Evolutionary conservation across 805 yeast species (phyloP), one percentile per base, ranked within the genome.

Genomic region (Candida adriatica): DNA sequence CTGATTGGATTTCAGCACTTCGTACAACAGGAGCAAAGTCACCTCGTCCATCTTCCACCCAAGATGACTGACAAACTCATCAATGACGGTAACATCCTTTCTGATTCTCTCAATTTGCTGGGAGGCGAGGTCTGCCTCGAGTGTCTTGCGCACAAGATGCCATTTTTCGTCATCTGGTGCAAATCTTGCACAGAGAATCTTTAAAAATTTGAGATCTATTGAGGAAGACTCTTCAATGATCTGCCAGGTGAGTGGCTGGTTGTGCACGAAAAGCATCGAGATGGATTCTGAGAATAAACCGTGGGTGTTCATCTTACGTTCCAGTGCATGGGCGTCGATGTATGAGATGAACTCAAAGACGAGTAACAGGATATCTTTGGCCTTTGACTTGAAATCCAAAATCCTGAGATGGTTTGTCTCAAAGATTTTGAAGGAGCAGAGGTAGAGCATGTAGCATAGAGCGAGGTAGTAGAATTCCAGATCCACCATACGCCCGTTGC

Each of bases 391-490:
- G 27, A 43, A 39, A n/a, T 47, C 49, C n/a, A 42, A 37, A 2
- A 35, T 10, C 2, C 25, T 30, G 24, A 49, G 25, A 16, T 30
- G 41, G 17, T 46, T 42, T 3, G 24, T 29, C 18, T 35, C 34
- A 15, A 36, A 36, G 2, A 37, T 24, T n/a, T 24, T 34, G n/a
- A 18, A 23, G 6, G 39, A 39, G 16, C 41, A 29, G 13, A 31
- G 39, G 27, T 46, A 46, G 11, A 48, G 20, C 22, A 43, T 34
- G 29, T 38, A 36, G 23, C 42, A 43, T 14, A 37, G 27, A n/a
- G 48, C 34, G 16, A 46, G 26, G 15, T 33, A 41, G 18, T 34
- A 42, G 15, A 48, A 41, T 11, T 49, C 48, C 7, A 35, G 16
- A 25, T 45, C 48, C 13, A 39, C 38, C 18, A 48, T 38, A 8